Percentiles rank a stretch among this genome's conserved stretches.
Evolutionary conservation across 2,329 filamentous ascomycete species (phyloP).

Genomic region (Ophiostoma perfectum): DNA sequence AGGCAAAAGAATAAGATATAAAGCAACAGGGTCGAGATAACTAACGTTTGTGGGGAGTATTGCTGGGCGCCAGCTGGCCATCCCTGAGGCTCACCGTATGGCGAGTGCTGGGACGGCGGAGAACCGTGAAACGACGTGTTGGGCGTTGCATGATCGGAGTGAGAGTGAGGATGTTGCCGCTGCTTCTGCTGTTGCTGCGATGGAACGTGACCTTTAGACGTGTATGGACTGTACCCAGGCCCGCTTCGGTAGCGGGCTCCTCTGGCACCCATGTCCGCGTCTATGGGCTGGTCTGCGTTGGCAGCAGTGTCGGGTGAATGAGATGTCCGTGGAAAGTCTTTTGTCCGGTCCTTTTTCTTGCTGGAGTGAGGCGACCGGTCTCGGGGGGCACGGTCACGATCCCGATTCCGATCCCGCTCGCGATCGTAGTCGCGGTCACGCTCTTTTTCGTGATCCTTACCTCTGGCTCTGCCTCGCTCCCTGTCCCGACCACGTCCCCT

Average conservation of each 20-base stretch:
- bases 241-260: constrained; percentile 29
- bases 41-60: constrained; percentile 41
- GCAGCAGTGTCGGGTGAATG: constrained; percentile 36
- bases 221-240: constrained; percentile 28
- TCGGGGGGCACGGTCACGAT: not conserved
- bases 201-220: constrained; percentile 30
- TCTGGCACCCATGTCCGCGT: constrained; percentile 46
- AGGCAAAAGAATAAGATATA: not conserved
- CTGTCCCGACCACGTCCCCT: constrained; percentile 6
- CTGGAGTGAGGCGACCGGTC: constrained; percentile 9
- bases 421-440: not conserved
- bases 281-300: constrained; percentile 43
- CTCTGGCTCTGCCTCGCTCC: constrained; percentile 1
- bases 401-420: constrained; percentile 13
- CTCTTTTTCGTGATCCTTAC: not conserved
- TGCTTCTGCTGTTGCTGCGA: constrained; percentile 16
- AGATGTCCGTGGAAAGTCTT: constrained; percentile 22
- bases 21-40: constrained; percentile 13
- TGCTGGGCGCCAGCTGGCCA: constrained; percentile 37
- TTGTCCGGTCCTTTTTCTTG: constrained; percentile 35
- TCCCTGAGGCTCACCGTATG: constrained; percentile 38
- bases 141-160: constrained; percentile 34
- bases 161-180: constrained; percentile 18
- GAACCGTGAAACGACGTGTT: constrained; percentile 43
- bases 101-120: constrained; percentile 38